Base-by-base conservation (phyloP, 2,329 filamentous ascomycete genomes). In the Nothopassalora personata region DNA sequence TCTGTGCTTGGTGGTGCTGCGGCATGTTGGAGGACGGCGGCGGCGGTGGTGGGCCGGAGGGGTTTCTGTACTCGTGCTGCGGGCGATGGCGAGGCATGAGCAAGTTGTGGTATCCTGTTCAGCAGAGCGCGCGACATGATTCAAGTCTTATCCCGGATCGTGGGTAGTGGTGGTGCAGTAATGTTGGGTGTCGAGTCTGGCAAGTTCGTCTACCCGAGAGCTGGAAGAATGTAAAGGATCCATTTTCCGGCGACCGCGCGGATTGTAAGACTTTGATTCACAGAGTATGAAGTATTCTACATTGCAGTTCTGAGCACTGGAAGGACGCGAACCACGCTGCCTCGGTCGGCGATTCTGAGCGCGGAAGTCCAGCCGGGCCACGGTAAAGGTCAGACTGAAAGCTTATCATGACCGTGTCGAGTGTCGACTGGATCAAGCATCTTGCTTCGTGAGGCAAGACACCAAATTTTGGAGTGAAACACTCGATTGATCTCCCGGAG, bases 91-190 rank as follows among this genome's bases (percentile, higher is more conserved):
- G 36, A 31, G 30, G 27, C 30, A 19, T 28, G n/a, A 15, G 8
- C n/a, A 18, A 28, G 49, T 47, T 23, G 53, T 27, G 30, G n/a
- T 10, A 36, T 45, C 11, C 28, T 54, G 53, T 36, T 58, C 11
- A 47, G 18, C 3, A 54, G 30, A 51, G 51, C 56, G 36, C 56
- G 50, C 51, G 56, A 58, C 27, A 58, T 58, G 34, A 39, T 58
- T 23, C 39, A 34, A 50, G 15, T 27, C 50, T 45, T 51, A 31
- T 19, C 49, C 27, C 18, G n/a, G 30, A 9, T 51, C 46, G 3
- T 49, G 46, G 27, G 46, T 30, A 10, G 9, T 23, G 19, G 46
- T 48, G 18, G 9, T 23, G 46, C 46, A 48, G 27, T 11, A 30
- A 6, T 27, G 10, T 49, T 27, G 46, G 7, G 19, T 11, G 13